Evolutionary conservation across 2,329 filamentous ascomycete species (phyloP).

Genomic region (Fusarium sp.): DNA sequence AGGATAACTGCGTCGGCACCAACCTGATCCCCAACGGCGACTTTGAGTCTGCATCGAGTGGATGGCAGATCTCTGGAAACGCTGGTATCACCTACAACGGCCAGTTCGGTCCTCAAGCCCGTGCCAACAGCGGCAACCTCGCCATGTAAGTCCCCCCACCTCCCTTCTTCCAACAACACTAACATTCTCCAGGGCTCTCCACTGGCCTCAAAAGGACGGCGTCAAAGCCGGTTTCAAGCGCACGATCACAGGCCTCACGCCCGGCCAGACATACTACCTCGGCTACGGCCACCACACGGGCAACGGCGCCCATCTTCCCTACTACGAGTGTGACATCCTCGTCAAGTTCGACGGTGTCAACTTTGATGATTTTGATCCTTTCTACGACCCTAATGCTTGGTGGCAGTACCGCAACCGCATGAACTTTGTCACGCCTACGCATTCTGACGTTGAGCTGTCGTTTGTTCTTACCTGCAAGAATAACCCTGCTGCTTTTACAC

Average conservation of each 20-base stretch:
- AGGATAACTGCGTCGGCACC: rapidly evolving
- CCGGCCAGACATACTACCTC: background rate
- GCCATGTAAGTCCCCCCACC: background rate
- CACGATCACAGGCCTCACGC: background rate
- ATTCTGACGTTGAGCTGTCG: background rate
- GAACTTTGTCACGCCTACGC: background rate
- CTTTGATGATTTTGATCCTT: conserved; percentile 25
- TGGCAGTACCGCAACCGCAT: background rate
- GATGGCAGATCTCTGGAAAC: background rate
- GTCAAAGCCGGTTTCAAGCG: background rate
- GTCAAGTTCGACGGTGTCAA: conserved; percentile 1
- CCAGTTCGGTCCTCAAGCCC: background rate
- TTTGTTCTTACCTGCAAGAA: conserved; percentile 9
- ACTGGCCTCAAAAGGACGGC: background rate
- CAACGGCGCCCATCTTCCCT: background rate
- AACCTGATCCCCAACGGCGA: background rate
- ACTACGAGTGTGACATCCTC: conserved; percentile 8
- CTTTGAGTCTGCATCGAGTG: background rate
- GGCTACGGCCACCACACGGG: conserved; percentile 9
- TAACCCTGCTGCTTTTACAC: background rate
- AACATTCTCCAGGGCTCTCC: background rate
- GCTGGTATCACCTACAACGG: background rate
- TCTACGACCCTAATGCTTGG: background rate
- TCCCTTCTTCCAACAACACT: no score
- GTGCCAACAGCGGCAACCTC: background rate